These are phyloP conservation scores for Willaertia magna DNA, from an alignment of 208 protist genomes.

Conservation along the genomic window DNA sequence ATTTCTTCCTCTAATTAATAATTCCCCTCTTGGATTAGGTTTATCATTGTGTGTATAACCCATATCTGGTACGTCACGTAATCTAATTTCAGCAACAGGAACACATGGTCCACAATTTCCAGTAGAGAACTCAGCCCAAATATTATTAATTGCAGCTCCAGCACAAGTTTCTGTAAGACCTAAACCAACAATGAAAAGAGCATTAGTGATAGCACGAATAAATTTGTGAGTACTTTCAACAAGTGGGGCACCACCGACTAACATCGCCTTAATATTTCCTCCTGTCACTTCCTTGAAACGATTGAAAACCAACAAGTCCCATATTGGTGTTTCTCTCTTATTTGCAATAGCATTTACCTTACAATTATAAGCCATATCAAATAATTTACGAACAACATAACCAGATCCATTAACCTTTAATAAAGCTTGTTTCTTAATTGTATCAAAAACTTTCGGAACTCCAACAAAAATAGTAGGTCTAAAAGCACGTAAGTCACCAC, in stretches of 20 bases:
- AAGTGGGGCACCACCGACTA: conserved; percentile 13
- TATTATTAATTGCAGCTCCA: conserved; percentile 44
- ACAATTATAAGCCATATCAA: background rate
- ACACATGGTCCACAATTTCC: background rate
- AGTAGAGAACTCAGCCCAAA: conserved; percentile 35
- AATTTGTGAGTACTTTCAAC: conserved; percentile 38
- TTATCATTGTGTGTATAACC: background rate
- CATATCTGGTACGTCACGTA: conserved; percentile 14
- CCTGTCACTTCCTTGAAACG: background rate
- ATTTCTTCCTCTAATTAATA: conserved; percentile 11
- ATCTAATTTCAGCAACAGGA: conserved; percentile 6
- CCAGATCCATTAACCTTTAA: background rate
- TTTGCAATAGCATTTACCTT: background rate
- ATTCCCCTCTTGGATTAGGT: conserved; percentile 18
- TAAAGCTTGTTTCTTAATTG: background rate
- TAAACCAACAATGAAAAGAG: conserved; percentile 56
- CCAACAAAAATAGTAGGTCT: background rate
- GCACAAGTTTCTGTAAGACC: conserved; percentile 63
- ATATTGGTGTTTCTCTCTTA: background rate
- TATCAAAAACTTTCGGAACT: conserved; percentile 4
- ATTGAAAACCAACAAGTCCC: background rate
- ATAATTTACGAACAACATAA: background rate
- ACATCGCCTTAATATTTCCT: background rate
- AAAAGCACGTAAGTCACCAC: background rate
- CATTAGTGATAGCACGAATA: conserved; percentile 48